Conservation (phyloP, 208 protist species). For the Acanthamoeba castellanii region DNA sequence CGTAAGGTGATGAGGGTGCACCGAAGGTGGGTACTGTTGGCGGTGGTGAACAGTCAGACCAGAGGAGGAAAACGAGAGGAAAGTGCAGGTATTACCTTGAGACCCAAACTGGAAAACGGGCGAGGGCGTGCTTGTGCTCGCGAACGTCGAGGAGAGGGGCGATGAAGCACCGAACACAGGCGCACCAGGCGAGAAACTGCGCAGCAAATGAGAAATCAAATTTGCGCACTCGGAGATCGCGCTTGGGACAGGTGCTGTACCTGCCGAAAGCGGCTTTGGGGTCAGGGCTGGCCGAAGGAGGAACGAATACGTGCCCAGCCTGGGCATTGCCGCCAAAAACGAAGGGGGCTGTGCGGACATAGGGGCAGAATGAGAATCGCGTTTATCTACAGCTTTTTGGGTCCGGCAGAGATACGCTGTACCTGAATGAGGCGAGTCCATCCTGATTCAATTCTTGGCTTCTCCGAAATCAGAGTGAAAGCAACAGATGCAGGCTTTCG, state of each 20-base stretch:
- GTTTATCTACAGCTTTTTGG: too few relatives aligned
- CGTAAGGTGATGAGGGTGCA: background rate
- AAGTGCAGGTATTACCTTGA: background rate
- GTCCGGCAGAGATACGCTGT: too few relatives aligned
- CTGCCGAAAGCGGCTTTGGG: background rate
- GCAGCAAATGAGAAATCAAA: background rate
- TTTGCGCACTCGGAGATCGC: background rate
- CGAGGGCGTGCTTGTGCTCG: background rate
- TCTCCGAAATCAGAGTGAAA: too few relatives aligned
- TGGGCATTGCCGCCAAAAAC: background rate
- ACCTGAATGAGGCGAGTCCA: too few relatives aligned
- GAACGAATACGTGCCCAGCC: background rate
- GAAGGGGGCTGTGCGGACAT: background rate
- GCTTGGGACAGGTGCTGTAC: background rate
- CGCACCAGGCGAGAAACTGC: background rate
- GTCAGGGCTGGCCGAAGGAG: constrained; percentile 3
- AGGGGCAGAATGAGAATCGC: too few relatives aligned
- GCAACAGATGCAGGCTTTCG: too few relatives aligned
- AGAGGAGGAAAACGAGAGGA: background rate
- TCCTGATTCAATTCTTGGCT: too few relatives aligned
- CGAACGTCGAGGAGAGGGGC: background rate
- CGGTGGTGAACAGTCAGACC: too few relatives aligned
- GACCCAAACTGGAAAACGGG: background rate
- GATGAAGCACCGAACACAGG: background rate
- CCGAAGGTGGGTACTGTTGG: background rate